Percentiles rank a stretch among this genome's conserved stretches.
These are phyloP conservation scores for Neofusicoccum sp. DNA, from an alignment of 2,329 filamentous ascomycete species.

Conservation along the genomic window DNA sequence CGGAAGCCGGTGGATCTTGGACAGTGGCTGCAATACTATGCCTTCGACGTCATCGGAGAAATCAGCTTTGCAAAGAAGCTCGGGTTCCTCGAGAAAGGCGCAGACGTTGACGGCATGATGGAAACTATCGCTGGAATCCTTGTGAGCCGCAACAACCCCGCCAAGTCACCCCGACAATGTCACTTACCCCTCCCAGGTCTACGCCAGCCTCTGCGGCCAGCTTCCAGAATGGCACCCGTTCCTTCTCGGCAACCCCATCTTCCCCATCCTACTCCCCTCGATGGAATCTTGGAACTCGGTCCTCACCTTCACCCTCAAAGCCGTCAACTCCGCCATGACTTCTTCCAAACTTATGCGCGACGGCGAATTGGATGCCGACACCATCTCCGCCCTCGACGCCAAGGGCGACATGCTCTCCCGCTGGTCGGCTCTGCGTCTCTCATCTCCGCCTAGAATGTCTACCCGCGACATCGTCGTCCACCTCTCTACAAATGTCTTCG, in stretches of 20 bases:
- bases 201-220: constrained; percentile 31
- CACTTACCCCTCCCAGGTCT: constrained; percentile 16
- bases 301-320: constrained; percentile 33
- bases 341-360: constrained; percentile 30
- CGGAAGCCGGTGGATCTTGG: constrained; percentile 27
- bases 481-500: constrained; percentile 35
- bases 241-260: constrained; percentile 31
- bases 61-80: constrained; percentile 43
- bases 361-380: constrained; percentile 31
- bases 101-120: constrained; percentile 40
- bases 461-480: constrained; percentile 36
- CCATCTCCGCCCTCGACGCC: constrained; percentile 27
- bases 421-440: constrained; percentile 32
- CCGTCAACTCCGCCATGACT: constrained; percentile 27
- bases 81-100: constrained; percentile 43
- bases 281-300: constrained; percentile 38
- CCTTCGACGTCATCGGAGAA: constrained; percentile 43
- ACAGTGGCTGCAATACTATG: constrained; percentile 35
- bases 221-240: constrained; percentile 28
- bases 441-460: constrained; percentile 32
- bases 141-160: neutral
- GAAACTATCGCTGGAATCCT: constrained; percentile 23
- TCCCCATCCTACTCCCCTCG: constrained; percentile 31
- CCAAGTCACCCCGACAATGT: neutral
- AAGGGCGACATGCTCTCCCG: constrained; percentile 38